Evolutionary conservation across 2,329 filamentous ascomycete species (phyloP).

Genomic region (Trichoderma brevicompactum): DNA sequence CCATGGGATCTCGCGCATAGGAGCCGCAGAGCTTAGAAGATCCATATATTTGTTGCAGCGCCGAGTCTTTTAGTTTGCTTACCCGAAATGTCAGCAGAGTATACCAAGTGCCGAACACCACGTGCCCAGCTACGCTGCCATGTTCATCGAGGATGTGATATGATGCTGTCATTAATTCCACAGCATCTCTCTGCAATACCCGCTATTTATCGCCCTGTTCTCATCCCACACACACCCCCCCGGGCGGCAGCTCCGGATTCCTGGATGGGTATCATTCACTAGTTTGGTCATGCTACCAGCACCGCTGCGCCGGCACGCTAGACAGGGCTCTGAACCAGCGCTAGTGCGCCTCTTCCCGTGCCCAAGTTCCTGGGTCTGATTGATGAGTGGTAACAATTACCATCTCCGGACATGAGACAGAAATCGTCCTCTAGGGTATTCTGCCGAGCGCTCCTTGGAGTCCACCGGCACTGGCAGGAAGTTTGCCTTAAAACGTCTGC

Average conservation of each 20-base stretch:
- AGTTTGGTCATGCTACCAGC: slow-evolving; percentile 8
- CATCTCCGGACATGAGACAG: slow-evolving; percentile 8
- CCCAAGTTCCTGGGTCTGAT: slow-evolving; percentile 26
- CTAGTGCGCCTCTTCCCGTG: slow-evolving; percentile 27
- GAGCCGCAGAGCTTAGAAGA: slow-evolving; percentile 9
- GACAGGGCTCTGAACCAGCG: slow-evolving; percentile 20
- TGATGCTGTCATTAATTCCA: background rate
- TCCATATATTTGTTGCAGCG: background rate
- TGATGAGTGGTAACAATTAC: background rate
- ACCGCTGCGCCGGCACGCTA: slow-evolving; percentile 27
- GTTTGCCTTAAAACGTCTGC: no score
- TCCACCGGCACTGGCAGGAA: background rate
- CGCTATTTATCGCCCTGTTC: background rate
- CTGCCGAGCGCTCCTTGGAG: slow-evolving; percentile 14
- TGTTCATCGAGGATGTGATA: background rate
- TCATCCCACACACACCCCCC: background rate
- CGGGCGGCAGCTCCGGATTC: slow-evolving; percentile 4
- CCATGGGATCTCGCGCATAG: background rate
- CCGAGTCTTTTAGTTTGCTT: background rate
- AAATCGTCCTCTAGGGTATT: slow-evolving; percentile 1
- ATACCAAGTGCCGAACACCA: slow-evolving; percentile 17
- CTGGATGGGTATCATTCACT: slow-evolving; percentile 6
- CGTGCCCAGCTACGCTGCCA: background rate
- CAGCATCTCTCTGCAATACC: background rate
- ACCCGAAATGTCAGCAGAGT: slow-evolving; percentile 3